Conservation (phyloP, 2,329 filamentous ascomycete species). For the Dactylonectria macrodidyma region DNA sequence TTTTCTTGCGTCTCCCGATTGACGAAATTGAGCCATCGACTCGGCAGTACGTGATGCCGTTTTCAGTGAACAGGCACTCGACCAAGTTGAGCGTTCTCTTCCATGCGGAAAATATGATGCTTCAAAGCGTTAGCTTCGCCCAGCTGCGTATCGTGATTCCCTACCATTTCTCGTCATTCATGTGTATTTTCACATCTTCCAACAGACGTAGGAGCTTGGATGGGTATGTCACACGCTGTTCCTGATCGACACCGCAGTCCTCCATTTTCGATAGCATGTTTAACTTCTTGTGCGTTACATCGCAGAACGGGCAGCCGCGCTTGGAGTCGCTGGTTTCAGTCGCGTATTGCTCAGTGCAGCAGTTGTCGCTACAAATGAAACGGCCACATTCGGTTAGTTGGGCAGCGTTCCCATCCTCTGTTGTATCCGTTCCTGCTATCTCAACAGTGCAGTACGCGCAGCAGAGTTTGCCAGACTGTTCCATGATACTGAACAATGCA, state of each 20-base stretch:
- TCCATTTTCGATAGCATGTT: neutral
- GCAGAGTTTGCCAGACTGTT: neutral
- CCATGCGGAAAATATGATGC: neutral
- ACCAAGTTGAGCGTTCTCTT: neutral
- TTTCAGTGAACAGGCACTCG: neutral
- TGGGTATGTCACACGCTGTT: neutral
- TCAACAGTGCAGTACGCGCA: neutral
- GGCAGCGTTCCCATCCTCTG: neutral
- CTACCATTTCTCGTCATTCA: neutral
- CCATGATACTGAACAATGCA: neutral
- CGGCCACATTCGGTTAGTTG: neutral
- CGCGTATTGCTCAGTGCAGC: neutral
- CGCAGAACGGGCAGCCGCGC: neutral
- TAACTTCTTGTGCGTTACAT: neutral
- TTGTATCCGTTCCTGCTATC: neutral
- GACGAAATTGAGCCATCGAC: constrained; percentile 2
- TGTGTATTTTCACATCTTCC: neutral
- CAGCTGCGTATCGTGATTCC: neutral
- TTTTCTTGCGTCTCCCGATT: neutral
- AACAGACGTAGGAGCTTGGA: neutral
- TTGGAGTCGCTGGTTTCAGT: neutral
- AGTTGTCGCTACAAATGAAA: neutral
- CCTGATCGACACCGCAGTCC: neutral
- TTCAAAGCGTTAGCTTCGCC: neutral
- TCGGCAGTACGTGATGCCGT: neutral